phyloP scores from a whole-genome alignment of 2,329 filamentous ascomycete genomes.

The Fusarium pseudoanthophilum region DNA sequence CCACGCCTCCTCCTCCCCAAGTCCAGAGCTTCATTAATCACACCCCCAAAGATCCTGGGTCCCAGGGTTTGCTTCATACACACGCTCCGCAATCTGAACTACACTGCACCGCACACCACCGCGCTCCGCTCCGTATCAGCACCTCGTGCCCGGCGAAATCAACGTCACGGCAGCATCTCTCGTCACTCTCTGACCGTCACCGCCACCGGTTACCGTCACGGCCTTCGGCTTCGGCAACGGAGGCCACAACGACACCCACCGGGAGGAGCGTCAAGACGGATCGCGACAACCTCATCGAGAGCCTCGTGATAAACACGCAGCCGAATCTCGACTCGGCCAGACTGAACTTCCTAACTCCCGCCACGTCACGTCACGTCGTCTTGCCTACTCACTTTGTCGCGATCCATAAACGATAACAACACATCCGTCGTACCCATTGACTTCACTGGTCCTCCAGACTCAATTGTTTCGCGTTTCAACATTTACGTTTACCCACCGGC shows the following conservation, averaged over 20 bases:
- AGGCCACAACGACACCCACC: slow-evolving; percentile 23
- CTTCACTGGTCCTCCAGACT: slow-evolving; percentile 4
- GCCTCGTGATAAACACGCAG: slow-evolving; percentile 25
- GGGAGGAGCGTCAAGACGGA: slow-evolving; percentile 24
- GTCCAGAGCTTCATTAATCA: slow-evolving; percentile 53
- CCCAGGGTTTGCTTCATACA: slow-evolving; percentile 46
- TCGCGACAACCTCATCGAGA: slow-evolving; percentile 27
- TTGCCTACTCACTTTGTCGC: slow-evolving; percentile 19
- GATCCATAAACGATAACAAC: slow-evolving; percentile 28
- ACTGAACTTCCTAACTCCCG: slow-evolving; percentile 14
- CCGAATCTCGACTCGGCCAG: slow-evolving; percentile 1
- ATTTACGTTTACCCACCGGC: slow-evolving; percentile 32
- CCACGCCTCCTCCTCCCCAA: slow-evolving; percentile 51
- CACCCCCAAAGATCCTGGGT: slow-evolving; percentile 51
- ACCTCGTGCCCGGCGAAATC: slow-evolving; percentile 37
- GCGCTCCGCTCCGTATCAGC: slow-evolving; percentile 40
- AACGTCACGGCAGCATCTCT: slow-evolving; percentile 35
- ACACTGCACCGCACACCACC: slow-evolving; percentile 39
- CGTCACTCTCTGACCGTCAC: slow-evolving; percentile 33
- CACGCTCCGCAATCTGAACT: slow-evolving; percentile 44
- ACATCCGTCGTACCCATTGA: slow-evolving; percentile 15
- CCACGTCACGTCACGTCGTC: slow-evolving; percentile 37
- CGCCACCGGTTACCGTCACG: slow-evolving; percentile 37
- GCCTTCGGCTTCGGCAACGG: slow-evolving; percentile 37
- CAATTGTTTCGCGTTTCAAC: slow-evolving; percentile 20